These are phyloP conservation scores for Suillus clintonianus DNA, from an alignment of 768 basidiomycete genomes.

Conservation along the genomic window DNA sequence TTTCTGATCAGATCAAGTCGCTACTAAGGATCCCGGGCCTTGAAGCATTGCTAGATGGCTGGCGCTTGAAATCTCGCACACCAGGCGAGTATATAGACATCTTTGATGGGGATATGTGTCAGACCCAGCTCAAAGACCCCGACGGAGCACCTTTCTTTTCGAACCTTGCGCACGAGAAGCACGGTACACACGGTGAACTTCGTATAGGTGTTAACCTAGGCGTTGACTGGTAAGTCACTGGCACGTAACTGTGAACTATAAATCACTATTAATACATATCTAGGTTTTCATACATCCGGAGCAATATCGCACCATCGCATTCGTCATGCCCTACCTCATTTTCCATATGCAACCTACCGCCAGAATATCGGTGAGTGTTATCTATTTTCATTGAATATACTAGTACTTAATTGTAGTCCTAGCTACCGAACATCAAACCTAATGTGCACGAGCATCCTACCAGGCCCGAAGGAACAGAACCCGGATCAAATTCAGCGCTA, in stretches of 20 bases:
- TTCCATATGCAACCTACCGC: constrained; percentile 30
- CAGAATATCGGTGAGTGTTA: constrained; percentile 26
- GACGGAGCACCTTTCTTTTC: constrained; percentile 32
- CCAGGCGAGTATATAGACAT: constrained; percentile 21
- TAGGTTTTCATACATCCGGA: constrained; percentile 37
- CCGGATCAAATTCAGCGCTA: too few relatives aligned
- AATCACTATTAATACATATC: background rate
- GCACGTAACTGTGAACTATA: too few relatives aligned
- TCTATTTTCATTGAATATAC: too few relatives aligned
- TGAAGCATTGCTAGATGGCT: constrained; percentile 23
- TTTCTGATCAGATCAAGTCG: constrained; percentile 2
- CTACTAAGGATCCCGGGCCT: constrained; percentile 22
- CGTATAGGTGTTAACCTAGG: constrained; percentile 28
- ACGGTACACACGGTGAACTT: constrained; percentile 24
- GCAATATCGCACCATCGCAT: constrained; percentile 36
- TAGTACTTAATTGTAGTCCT: too few relatives aligned
- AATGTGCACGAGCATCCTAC: constrained; percentile 17
- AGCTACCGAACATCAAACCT: constrained; percentile 3
- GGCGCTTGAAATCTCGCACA: background rate
- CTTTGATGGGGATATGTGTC: constrained; percentile 29
- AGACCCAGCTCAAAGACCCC: constrained; percentile 14
- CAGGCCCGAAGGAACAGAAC: too few relatives aligned
- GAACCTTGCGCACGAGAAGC: constrained; percentile 1
- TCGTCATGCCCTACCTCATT: constrained; percentile 35
- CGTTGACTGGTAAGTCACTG: constrained; percentile 31